Base-by-base conservation (phyloP, 257 asterid species). In the Primulina huaijiensis region DNA sequence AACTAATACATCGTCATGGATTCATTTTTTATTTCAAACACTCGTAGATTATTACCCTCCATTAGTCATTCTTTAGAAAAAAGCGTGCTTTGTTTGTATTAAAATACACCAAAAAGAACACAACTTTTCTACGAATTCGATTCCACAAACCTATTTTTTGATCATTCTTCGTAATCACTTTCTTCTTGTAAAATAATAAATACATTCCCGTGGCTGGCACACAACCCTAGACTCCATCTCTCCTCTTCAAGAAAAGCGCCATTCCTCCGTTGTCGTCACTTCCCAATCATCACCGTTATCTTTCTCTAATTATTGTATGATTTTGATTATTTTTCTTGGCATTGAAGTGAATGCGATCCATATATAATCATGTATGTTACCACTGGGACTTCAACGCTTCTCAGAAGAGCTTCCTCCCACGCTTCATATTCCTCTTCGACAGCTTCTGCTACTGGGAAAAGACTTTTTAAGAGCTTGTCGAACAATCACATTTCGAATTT, bases 321-420 rank as follows among this genome's bases (percentile, higher is more conserved):
- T 43, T 14, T 43, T 43, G 19, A 12, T 43, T 43, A 12, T 14
- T 43, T 50, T 50, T 16, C 3, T 50, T 16, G 57, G 21, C 0
- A 5, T 43, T 17, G 57, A 50, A 16, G 16, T 16, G 21, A 16
- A 50, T 16, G 57, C 16, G 57, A 50, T 50, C 21, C 57, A 14
- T 50, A 16, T 17, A 6, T 50, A 17, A 50, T 62, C 83, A 88
- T 88, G 95, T 84, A 82, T 81, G 85, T 83, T 76, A 80, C 86
- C 7, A 80, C 80, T 34, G 88, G 88, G 65, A 75, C 92, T 62
- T 75, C 92, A 33, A 58, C 88, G 38, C 85, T 88, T 50, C 87
- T 88, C 56, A 77, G 85, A 23, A 74, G 87, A 60, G 88, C 92
- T 20, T 79, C 92, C 38, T 71, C 73, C 72, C 57, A 50, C 21